Conservation (phyloP, 2,329 filamentous ascomycete genomes). For the Colletotrichum theobromicola region DNA sequence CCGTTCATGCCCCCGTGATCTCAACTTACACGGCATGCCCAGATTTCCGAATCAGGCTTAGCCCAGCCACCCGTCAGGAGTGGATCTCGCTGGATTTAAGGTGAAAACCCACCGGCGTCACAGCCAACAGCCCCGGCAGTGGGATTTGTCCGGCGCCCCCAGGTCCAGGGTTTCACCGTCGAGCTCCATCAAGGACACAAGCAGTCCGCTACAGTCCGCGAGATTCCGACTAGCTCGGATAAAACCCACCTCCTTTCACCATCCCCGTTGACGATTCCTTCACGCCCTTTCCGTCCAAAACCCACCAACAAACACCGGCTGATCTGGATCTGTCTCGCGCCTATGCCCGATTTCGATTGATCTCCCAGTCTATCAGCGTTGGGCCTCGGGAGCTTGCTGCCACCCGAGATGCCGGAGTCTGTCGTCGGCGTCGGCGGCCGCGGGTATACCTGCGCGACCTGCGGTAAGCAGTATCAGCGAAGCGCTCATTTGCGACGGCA, state of each 20-base stretch:
- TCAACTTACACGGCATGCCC: neutral
- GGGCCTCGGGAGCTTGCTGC: neutral
- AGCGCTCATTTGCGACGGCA: slow-evolving; percentile 31
- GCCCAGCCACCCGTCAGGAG: neutral
- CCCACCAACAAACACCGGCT: neutral
- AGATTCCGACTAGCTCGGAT: neutral
- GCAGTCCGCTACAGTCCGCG: neutral
- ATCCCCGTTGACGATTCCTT: neutral
- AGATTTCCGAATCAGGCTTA: neutral
- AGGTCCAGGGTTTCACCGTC: neutral
- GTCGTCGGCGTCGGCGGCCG: neutral
- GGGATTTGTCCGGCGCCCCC: slow-evolving; percentile 2
- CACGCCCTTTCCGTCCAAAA: neutral
- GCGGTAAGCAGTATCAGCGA: slow-evolving; percentile 29
- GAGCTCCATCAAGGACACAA: neutral
- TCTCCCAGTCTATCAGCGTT: neutral
- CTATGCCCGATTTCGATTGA: neutral
- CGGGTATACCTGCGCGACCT: slow-evolving; percentile 22
- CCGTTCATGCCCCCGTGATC: neutral
- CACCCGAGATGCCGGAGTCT: neutral
- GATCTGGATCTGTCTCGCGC: neutral
- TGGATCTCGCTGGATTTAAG: neutral
- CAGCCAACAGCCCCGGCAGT: neutral
- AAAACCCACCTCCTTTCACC: slow-evolving; percentile 20
- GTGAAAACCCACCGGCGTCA: slow-evolving; percentile 3